A percentile compares a stretch with the other conserved stretches of the same genome.
These are phyloP conservation scores for Tricholoma flavovirens DNA, from an alignment of 768 basidiomycete species.

Conservation along the genomic window DNA sequence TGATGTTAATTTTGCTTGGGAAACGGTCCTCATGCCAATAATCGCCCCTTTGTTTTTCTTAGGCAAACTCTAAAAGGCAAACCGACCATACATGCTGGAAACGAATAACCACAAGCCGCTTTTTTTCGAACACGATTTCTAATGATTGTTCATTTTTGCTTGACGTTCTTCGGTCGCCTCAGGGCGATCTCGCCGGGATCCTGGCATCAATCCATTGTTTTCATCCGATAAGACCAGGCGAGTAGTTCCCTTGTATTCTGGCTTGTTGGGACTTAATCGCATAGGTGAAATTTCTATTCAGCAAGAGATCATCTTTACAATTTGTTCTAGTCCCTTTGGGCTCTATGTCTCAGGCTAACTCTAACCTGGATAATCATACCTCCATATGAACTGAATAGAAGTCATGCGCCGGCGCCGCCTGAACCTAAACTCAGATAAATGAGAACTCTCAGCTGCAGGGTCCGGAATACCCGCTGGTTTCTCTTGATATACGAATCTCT, in stretches of 20 bases:
- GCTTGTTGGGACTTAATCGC: neutral
- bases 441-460: neutral
- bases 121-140: neutral
- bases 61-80: neutral
- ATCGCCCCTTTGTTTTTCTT: neutral
- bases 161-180: neutral
- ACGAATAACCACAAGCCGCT: neutral
- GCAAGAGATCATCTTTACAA: neutral
- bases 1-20: neutral
- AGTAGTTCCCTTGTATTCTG: neutral
- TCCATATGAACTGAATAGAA: neutral
- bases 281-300: neutral
- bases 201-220: neutral
- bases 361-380: neutral
- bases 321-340: neutral
- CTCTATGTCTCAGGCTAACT: neutral
- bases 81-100: neutral
- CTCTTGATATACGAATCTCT: neutral
- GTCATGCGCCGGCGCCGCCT: neutral
- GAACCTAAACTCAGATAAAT: neutral
- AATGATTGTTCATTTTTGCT: neutral
- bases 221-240: neutral
- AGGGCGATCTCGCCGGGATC: neutral
- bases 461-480: neutral
- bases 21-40: neutral